A percentile compares a stretch with the other conserved stretches of the same genome.
Evolutionary conservation across 2,329 filamentous ascomycete genomes (phyloP).

Genomic region (Colletotrichum salicis): DNA sequence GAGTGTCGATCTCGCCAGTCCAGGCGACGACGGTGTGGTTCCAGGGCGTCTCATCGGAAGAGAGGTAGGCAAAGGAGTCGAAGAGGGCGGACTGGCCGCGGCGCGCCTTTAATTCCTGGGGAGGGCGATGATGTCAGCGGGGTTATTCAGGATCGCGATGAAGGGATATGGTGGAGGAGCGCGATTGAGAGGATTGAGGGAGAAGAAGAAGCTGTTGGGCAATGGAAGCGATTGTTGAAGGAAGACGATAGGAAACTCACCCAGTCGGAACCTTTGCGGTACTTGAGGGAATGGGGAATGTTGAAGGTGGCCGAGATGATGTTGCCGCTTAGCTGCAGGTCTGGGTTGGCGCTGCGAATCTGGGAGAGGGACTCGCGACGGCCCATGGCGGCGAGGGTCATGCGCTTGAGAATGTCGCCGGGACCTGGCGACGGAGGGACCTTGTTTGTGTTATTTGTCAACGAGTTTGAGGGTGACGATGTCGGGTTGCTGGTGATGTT

Average conservation of each 20-base stretch:
- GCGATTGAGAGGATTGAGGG: background rate
- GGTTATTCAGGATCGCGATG: background rate
- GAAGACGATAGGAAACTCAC: conserved; percentile 51
- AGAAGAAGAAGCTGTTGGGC: background rate
- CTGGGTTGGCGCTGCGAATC: conserved; percentile 65
- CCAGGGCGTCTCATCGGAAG: conserved; percentile 86
- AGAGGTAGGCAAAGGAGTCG: conserved; percentile 88
- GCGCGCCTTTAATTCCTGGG: conserved; percentile 77
- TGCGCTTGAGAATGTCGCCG: conserved; percentile 53
- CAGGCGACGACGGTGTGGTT: conserved; percentile 93
- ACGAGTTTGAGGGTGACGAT: background rate
- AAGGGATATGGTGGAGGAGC: background rate
- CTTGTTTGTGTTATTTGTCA: conserved; percentile 23
- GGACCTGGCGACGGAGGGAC: conserved; percentile 23
- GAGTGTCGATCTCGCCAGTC: conserved; percentile 84
- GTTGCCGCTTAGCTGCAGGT: conserved; percentile 69
- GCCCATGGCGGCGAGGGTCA: conserved; percentile 56
- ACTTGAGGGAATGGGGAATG: conserved; percentile 68
- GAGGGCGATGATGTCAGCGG: conserved; percentile 25
- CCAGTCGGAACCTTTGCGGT: conserved; percentile 69
- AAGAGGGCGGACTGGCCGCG: conserved; percentile 92
- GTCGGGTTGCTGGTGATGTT: background rate
- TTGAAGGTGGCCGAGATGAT: conserved; percentile 75
- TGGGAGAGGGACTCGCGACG: conserved; percentile 64
- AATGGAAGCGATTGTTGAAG: background rate